These are phyloP conservation scores for Fusarium protoensiforme DNA, from an alignment of 2,329 filamentous ascomycete genomes.

Conservation along the genomic window DNA sequence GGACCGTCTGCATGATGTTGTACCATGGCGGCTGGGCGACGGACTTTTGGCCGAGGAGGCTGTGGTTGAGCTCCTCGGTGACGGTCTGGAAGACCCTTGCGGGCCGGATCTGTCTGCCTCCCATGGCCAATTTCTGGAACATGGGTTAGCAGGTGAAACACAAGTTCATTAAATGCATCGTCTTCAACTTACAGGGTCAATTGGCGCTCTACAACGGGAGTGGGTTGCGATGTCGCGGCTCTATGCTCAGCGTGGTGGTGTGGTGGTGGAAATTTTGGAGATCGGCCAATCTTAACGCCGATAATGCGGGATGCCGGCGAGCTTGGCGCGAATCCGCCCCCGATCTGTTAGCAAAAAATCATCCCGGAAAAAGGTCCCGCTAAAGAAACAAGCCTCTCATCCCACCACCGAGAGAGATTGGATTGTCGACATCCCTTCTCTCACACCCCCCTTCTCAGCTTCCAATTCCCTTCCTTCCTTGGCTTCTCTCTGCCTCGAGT, in stretches of 20 bases:
- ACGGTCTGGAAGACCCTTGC: slow-evolving; percentile 60
- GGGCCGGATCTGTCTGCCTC: slow-evolving; percentile 58
- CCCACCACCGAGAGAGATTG: slow-evolving; percentile 36
- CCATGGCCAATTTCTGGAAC: slow-evolving; percentile 47
- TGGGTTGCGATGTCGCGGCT: slow-evolving; percentile 22
- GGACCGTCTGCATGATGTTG: slow-evolving; percentile 61
- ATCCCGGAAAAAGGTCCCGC: slow-evolving; percentile 37
- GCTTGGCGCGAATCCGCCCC: slow-evolving; percentile 35
- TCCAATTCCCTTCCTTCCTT: background rate
- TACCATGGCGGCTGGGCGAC: slow-evolving; percentile 61
- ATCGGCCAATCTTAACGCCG: slow-evolving; percentile 48
- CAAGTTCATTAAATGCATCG: background rate
- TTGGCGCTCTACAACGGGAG: slow-evolving; percentile 30
- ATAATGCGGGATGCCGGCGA: slow-evolving; percentile 28
- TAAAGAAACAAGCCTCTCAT: slow-evolving; percentile 30
- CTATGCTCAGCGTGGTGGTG: slow-evolving; percentile 25
- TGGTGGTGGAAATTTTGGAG: slow-evolving; percentile 46
- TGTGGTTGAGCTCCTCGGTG: slow-evolving; percentile 56
- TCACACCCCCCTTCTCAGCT: background rate
- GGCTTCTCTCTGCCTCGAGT: background rate
- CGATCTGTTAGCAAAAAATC: slow-evolving; percentile 38
- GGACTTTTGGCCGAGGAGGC: slow-evolving; percentile 49
- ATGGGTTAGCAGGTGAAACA: slow-evolving; percentile 2
- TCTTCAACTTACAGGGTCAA: slow-evolving; percentile 28
- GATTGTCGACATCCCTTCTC: slow-evolving; percentile 35